Base-by-base conservation (phyloP, 164 flowering plant genomes). In the Akebia trifoliata region DNA sequence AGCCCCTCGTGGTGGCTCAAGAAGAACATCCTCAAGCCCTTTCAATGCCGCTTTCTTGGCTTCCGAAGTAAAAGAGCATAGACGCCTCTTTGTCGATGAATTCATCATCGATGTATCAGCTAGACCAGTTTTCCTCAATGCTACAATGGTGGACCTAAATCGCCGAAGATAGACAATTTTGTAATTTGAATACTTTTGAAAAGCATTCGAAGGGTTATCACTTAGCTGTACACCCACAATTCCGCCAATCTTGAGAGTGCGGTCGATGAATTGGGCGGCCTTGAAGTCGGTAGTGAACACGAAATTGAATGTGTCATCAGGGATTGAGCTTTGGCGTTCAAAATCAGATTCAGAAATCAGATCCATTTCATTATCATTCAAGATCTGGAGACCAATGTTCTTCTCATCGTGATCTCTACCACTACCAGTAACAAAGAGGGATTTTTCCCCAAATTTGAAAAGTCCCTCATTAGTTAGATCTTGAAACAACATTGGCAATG, bases 1-100 rank as follows among this genome's bases (percentile, higher is more conserved):
- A 14, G 81, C 54, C 1, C 60, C 56, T 30, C 84, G 54, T 7
- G 91, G 97, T 5, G 97, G 94, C 46, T 91, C 97, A 0, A 91
- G 80, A 8, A 81, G 80, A 4, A 74, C 90, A 15, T 80, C 95
- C 57, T 88, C 97, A 0, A 91, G 80, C 0, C 74, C 72, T 25
- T 63, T 50, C 63, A 88, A 59, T 2, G 87, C 92, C 0, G 69
- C 82, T 56, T 69, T 81, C 69, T 71, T 83, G 1, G 76, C 78
- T 38, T 77, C 84, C 1, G 71, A 40, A 3, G 61, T 42, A 10
- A 56, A 56, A 7, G 59, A 66, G 0, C 56, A 67, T 0, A 79
- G 74, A 15, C 65, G 62, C 47, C 81, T 66, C 28, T 61, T 68
- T 5, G 65, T 24, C 0, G 67, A 3, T 0, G 65, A 59, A 18